Base-by-base conservation (phyloP, 2,329 filamentous ascomycete species). In the Daldinia sp. region DNA sequence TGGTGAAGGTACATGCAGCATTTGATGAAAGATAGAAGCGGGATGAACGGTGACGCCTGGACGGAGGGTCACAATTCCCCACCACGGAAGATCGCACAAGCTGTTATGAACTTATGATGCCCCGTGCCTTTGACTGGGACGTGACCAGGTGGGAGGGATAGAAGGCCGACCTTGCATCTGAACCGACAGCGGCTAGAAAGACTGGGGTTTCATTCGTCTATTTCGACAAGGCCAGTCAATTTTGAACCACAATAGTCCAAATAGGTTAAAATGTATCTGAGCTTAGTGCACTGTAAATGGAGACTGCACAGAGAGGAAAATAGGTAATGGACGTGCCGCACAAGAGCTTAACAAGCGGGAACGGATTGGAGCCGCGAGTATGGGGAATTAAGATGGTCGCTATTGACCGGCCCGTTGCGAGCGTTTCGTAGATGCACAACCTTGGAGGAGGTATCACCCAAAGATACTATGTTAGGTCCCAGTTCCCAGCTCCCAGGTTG, bases 121-220 rank as follows among this genome's bases (percentile, higher is more conserved):
- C 73, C 75, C 74, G 74, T 77, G 75, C 74, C 71, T 74, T 71
- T 58, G 57, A 72, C 69, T 72, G 68, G 73, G 72, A 71, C 70
- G 71, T 73, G 71, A 73, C 73, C 73, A 75, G 73, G 71, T 66
- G 73, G 70, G 68, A 70, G 67, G 69, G 70, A 73, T 70, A 63
- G 74, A 77, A 73, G 74, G 75, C 75, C 75, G 76, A 77, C 76
- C 76, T 73, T 72, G 71, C 72, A 75, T 75, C 72, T 70, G 75
- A 71, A 71, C 69, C 69, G 70, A 73, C 71, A 77, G 76, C 77
- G 77, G 77, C 74, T 78, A 78, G 70, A 50, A 70, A 64, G 74
- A 76, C 75, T 65, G 74, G 75, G 76, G 74, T 78, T 73, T 78
- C 74, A 78, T 78, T 79, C 76, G 77, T 70, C 68, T 73, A 64